Percentiles rank a stretch among this genome's conserved stretches.
Conservation (phyloP, 1,284 basidiomycete genomes). For the Cryptococcus floricola region DNA sequence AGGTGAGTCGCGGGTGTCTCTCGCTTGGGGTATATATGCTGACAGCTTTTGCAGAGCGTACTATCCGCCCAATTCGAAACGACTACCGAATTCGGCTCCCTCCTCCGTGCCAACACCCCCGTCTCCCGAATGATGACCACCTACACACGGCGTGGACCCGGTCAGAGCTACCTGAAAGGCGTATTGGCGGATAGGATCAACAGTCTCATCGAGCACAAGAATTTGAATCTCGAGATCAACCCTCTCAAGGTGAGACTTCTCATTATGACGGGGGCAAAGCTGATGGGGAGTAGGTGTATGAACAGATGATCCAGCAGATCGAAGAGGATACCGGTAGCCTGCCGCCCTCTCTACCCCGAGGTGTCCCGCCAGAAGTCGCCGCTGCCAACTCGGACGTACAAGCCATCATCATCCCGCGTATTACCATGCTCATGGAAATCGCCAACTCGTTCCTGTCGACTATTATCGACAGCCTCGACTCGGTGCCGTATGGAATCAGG, state of each 20-base stretch:
- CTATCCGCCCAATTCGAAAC: slow-evolving; percentile 97
- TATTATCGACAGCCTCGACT: slow-evolving; percentile 97
- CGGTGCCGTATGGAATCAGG: slow-evolving; percentile 95
- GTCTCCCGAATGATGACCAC: slow-evolving; percentile 99
- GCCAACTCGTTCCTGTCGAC: slow-evolving; percentile 94
- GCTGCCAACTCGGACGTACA: slow-evolving; percentile 91
- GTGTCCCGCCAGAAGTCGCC: slow-evolving; percentile 89
- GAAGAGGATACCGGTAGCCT: slow-evolving; percentile 91
- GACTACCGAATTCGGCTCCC: slow-evolving; percentile 93
- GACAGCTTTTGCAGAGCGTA: slow-evolving; percentile 67
- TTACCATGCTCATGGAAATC: slow-evolving; percentile 99
- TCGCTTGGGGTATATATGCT: not conserved
- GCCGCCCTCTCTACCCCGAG: slow-evolving; percentile 82
- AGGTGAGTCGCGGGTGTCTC: slow-evolving; percentile 48
- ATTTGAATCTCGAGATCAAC: slow-evolving; percentile 97
- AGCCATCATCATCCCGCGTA: slow-evolving; percentile 89
- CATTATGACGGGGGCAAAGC: too few species aligned
- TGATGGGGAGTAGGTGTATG: slow-evolving; percentile 69
- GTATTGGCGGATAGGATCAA: slow-evolving; percentile 97
- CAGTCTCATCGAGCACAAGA: slow-evolving; percentile 95
- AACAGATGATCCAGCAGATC: slow-evolving; percentile 97
- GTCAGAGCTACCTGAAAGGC: slow-evolving; percentile 94
- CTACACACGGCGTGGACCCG: slow-evolving; percentile 94
- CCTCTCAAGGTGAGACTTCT: slow-evolving; percentile 93
- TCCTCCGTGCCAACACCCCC: slow-evolving; percentile 95